Evolutionary conservation across 164 flowering plant genomes (phyloP).

Genomic region (Litsea cubeba): DNA sequence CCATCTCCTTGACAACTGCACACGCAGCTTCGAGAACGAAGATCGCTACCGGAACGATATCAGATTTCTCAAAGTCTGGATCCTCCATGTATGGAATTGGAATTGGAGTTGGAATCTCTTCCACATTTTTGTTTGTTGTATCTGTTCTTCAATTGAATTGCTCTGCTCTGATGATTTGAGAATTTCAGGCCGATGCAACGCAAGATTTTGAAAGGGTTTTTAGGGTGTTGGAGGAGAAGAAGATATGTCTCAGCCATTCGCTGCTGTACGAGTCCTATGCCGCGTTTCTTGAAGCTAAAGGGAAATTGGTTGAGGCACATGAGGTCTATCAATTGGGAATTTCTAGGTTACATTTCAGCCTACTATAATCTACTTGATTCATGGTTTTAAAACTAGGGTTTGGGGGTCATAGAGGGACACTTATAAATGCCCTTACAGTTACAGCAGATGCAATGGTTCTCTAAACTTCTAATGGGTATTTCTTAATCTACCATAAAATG

Average conservation of each 20-base stretch:
- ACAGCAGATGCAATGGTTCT: neutral
- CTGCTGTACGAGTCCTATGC: conserved; percentile 67
- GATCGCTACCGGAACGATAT: conserved; percentile 54
- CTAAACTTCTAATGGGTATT: neutral
- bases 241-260: conserved; percentile 44
- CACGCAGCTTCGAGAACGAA: conserved; percentile 47
- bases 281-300: conserved; percentile 57
- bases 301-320: conserved; percentile 57
- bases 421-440: neutral
- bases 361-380: neutral
- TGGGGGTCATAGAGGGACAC: neutral
- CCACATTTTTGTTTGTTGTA: neutral
- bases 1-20: conserved; percentile 43
- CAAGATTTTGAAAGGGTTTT: conserved; percentile 52
- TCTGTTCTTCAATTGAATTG: no score
- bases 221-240: conserved; percentile 43
- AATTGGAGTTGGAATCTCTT: conserved; percentile 8
- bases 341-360: conserved; percentile 43
- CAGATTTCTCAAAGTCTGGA: conserved; percentile 85
- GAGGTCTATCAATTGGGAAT: conserved; percentile 59
- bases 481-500: neutral
- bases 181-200: conserved; percentile 48
- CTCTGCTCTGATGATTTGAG: neutral
- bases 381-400: neutral
- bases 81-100: conserved; percentile 50